Evolutionary conservation across 805 yeast species (phyloP), one percentile per base, ranked within the genome.

Genomic region (Zygoascus ofunaensis): DNA sequence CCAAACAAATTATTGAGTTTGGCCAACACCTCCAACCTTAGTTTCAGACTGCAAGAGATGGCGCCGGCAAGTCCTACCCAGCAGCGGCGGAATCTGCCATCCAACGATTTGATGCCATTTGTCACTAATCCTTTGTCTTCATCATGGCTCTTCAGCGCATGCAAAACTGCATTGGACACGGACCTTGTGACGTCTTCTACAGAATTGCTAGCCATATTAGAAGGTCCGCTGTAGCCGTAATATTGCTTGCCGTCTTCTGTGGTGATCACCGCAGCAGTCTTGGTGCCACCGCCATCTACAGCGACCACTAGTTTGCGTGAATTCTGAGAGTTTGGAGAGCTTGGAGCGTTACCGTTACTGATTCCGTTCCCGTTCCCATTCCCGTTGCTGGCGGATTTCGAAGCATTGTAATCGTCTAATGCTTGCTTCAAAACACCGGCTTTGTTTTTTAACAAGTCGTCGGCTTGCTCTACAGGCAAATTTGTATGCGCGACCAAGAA

Each of bases 251-350:
- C 55, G 17, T 41, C 23, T 2, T 48, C 20, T 14, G 39, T 40
- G 20, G 45, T 45, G 22, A 55, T 44, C 4, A 47, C 50, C 4
- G 52, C 56, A 5, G 50, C 37, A 21, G 57, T 52, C 32, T 52
- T 52, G 22, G 57, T 45, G 4, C 59, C 59, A n/a, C 59, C 59
- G n/a, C 55, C 59, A 40, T 55, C 59, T 22, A 55, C 46, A 3
- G 47, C 41, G 20, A 55, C 42, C 15, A 42, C 46, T 4, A 36
- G 34, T n/a, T n/a, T n/a, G n/a, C n/a, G n/a, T n/a, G n/a, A n/a
- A 10, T 23, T 37, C 24, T 32, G 19, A 18, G 5, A 14, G 14
- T 17, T 30, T 4, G 36, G 10, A n/a, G 32, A 5, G 14, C 30
- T 8, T 28, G 5, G 19, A 20, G n/a, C 22, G 19, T 15, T 17